These are phyloP conservation scores for Lentinula sp. DNA, from an alignment of 768 basidiomycete species.

Conservation along the genomic window DNA sequence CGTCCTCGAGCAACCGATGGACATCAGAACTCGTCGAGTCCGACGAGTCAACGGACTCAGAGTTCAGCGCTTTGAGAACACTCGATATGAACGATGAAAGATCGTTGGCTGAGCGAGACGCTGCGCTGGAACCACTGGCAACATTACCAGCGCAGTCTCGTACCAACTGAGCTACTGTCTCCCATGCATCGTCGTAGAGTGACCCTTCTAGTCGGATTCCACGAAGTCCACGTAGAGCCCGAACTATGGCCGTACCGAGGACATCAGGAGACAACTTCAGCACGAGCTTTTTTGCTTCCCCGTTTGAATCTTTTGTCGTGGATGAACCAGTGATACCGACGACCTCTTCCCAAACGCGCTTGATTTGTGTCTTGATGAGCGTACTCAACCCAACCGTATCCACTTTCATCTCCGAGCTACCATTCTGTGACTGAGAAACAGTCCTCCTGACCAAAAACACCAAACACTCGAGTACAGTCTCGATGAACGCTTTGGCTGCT, in stretches of 20 bases:
- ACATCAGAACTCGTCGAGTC: background rate
- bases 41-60: background rate
- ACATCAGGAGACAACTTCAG: background rate
- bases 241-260: background rate
- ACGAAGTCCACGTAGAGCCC: background rate
- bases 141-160: background rate
- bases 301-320: background rate
- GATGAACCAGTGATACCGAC: background rate
- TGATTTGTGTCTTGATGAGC: background rate
- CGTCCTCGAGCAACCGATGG: background rate
- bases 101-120: background rate
- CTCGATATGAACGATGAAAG: background rate
- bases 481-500: conserved; percentile 59
- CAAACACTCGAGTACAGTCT: conserved; percentile 64
- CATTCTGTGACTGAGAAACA: background rate
- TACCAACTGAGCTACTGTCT: background rate
- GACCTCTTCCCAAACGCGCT: background rate
- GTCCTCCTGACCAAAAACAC: conserved; percentile 49
- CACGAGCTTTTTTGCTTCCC: background rate
- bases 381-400: background rate
- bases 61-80: background rate
- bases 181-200: background rate
- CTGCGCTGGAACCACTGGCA: background rate
- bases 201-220: background rate
- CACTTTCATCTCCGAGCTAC: background rate